These are phyloP conservation scores for Bruguiera sexangula DNA, from an alignment of 345 rosid genomes.

Conservation along the genomic window DNA sequence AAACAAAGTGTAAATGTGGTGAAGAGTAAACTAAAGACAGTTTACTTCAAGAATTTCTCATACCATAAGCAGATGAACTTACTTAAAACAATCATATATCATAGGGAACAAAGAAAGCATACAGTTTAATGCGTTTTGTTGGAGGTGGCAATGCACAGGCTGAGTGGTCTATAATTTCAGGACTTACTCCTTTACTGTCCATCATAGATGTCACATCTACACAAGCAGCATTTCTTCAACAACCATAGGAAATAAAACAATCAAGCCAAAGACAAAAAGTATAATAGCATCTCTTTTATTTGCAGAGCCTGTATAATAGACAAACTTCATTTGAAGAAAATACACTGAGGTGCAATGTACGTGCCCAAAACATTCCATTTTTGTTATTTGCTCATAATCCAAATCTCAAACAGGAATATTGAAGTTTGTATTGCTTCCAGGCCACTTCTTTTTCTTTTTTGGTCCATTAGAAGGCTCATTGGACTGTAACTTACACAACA, in stretches of 20 bases:
- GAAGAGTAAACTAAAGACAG: background rate
- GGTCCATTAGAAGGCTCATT: too few species aligned
- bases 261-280: conserved; percentile 8
- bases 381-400: too few species aligned
- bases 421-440: background rate
- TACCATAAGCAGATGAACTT: background rate
- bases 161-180: conserved; percentile 29
- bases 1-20: background rate
- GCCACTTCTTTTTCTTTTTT: background rate
- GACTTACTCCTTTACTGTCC: conserved; percentile 35
- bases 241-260: conserved; percentile 18
- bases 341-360: too few species aligned
- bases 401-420: background rate
- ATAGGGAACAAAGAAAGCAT: conserved; percentile 29
- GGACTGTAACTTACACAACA: too few species aligned
- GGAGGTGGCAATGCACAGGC: conserved; percentile 41
- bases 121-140: conserved; percentile 52
- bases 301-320: background rate
- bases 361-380: too few species aligned
- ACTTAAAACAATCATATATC: conserved; percentile 12
- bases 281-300: background rate
- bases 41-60: background rate
- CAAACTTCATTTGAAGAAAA: background rate
- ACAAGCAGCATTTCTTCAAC: conserved; percentile 31
- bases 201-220: conserved; percentile 22